Base-by-base conservation (phyloP, 257 asterid species). In the Nicotiana knightiana region DNA sequence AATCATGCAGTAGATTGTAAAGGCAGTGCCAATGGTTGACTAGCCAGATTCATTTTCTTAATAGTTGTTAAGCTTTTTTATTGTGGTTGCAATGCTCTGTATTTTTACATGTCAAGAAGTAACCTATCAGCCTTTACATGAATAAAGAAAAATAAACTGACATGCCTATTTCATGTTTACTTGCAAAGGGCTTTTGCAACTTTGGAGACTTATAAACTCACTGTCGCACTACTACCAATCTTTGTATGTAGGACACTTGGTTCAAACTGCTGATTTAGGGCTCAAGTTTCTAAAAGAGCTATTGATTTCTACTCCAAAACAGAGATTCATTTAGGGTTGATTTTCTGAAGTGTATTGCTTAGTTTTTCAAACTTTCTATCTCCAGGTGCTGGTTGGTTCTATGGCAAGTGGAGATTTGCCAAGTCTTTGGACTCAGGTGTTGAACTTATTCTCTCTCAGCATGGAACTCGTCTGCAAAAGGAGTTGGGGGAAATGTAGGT, bases 391-490 rank as follows among this genome's bases (percentile, higher is more conserved):
- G 90, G 87, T 78, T 67, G 64, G 77, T 8, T 32, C 81, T 85
- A 68, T 67, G 97, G 95, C 67, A 0, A 81, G 62, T 87, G 84
- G 91, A 80, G 79, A 15, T 59, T 82, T 39, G 18, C 39, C 4
- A 89, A 83, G 71, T 88, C 97, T 7, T 71, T 85, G 16, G 84
- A 81, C 68, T 84, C 88, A 39, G 65, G 86, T 81, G 79, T 84
- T 71, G 92, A 91, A 13, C 88, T 80, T 73, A 64, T 93, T 86
- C 92, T 93, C 85, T 89, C 97, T 51, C 82, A 91, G 89, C 89
- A 91, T 71, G 98, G 98, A 86, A 95, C 91, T 82, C 90, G 92
- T 64, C 77, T 95, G 71, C 97, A 95, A 88, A 85, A 67, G 82
- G 97, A 89, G 84, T 71, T 95, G 83, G 96, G 91, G 62, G 81